Evolutionary conservation across 1,139 yeast species (phyloP).

Genomic region (Lodderomyces beijingensis): DNA sequence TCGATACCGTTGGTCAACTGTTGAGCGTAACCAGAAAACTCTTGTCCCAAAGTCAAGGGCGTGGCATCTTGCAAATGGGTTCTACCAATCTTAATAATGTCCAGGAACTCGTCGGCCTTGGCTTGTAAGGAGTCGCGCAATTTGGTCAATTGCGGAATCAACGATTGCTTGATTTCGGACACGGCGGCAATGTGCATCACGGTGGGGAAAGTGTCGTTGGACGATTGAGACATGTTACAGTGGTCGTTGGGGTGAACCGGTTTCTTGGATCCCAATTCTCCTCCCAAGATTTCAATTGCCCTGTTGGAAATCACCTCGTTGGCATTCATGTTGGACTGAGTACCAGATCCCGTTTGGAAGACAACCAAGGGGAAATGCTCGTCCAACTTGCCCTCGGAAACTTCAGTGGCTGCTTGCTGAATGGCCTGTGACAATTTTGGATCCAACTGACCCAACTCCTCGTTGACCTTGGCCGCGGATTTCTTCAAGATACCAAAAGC

Average conservation of each 20-base stretch:
- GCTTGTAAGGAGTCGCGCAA: slow-evolving; percentile 73
- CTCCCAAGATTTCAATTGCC: slow-evolving; percentile 94
- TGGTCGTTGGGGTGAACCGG: slow-evolving; percentile 99
- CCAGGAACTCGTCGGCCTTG: slow-evolving; percentile 77
- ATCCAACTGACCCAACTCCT: slow-evolving; percentile 73
- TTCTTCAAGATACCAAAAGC: slow-evolving; percentile 94
- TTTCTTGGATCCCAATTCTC: slow-evolving; percentile 80
- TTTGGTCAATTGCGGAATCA: slow-evolving; percentile 74
- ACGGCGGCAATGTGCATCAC: slow-evolving; percentile 99
- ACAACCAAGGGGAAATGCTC: slow-evolving; percentile 97
- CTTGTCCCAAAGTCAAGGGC: slow-evolving; percentile 96
- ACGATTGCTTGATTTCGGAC: slow-evolving; percentile 67
- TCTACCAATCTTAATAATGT: slow-evolving; percentile 96
- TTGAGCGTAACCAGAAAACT: slow-evolving; percentile 93
- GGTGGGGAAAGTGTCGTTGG: slow-evolving; percentile 98
- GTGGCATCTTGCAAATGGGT: slow-evolving; percentile 99
- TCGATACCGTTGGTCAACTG: slow-evolving; percentile 88
- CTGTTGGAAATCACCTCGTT: slow-evolving; percentile 97
- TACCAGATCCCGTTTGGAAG: slow-evolving; percentile 98
- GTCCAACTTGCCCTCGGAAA: slow-evolving; percentile 81
- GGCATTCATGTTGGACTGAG: slow-evolving; percentile 98
- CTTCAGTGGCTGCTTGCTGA: slow-evolving; percentile 93
- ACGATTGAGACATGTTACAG: slow-evolving; percentile 96
- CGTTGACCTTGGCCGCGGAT: slow-evolving; percentile 91
- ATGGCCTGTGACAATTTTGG: slow-evolving; percentile 81